Conservation (phyloP, 345 rosid species). For the Fremontodendron californicum region DNA sequence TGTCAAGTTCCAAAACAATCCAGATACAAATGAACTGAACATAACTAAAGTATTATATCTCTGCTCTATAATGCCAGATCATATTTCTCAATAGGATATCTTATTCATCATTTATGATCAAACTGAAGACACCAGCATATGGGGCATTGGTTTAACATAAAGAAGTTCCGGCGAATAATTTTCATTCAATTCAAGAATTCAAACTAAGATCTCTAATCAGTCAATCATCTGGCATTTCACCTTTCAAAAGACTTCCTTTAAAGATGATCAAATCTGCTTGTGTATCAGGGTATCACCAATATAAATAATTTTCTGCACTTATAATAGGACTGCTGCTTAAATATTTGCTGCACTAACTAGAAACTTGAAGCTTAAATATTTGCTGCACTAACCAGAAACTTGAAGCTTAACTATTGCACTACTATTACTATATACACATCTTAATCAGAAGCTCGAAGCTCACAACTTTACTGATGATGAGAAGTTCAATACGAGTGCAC, state of each 20-base stretch:
- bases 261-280: neutral
- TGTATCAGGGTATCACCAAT: neutral
- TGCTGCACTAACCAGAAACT: neutral
- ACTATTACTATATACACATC: neutral
- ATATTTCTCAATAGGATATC: neutral
- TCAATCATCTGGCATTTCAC: neutral
- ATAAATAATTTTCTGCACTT: neutral
- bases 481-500: neutral
- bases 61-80: neutral
- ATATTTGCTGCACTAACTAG: neutral
- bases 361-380: neutral
- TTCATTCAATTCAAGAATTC: neutral
- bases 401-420: neutral
- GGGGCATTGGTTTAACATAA: neutral
- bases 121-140: neutral
- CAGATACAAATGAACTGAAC: neutral
- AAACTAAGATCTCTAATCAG: neutral
- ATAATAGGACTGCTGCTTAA: neutral
- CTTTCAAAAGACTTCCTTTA: neutral
- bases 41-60: neutral
- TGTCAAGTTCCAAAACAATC: conserved; percentile 5
- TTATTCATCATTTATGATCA: neutral
- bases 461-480: neutral
- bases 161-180: neutral
- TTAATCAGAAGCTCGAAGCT: neutral